Percentiles rank a stretch among this genome's conserved stretches.
Evolutionary conservation across 2,329 filamentous ascomycete species (phyloP).

Genomic region (Didymella exigua): DNA sequence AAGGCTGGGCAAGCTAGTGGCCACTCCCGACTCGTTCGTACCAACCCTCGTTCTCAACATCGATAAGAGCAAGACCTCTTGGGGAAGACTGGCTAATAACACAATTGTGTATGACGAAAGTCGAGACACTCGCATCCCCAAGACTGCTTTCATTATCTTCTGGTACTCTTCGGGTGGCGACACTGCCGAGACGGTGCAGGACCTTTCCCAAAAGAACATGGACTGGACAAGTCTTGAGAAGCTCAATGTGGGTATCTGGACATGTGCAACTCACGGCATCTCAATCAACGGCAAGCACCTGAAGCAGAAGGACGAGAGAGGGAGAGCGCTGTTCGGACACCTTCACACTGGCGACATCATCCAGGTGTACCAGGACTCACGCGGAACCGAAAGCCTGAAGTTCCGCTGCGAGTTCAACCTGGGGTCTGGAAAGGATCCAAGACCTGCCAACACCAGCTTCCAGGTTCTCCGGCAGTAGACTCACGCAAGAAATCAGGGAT

Average conservation of each 20-base stretch:
- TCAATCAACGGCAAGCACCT: slow-evolving; percentile 75
- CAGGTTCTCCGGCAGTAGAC: slow-evolving; percentile 8
- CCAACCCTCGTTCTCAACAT: slow-evolving; percentile 67
- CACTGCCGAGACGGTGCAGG: slow-evolving; percentile 64
- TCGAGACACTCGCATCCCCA: slow-evolving; percentile 75
- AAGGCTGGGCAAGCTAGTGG: slow-evolving; percentile 69
- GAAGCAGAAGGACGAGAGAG: slow-evolving; percentile 59
- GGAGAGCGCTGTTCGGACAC: slow-evolving; percentile 64
- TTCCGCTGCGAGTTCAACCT: slow-evolving; percentile 53
- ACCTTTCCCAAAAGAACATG: slow-evolving; percentile 52
- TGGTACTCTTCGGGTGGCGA: slow-evolving; percentile 66
- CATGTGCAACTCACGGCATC: slow-evolving; percentile 77
- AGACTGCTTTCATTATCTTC: slow-evolving; percentile 78
- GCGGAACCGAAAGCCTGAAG: slow-evolving; percentile 42
- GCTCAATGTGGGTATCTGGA: slow-evolving; percentile 74
- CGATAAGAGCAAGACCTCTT: slow-evolving; percentile 71
- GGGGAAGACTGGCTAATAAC: slow-evolving; percentile 74
- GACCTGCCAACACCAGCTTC: slow-evolving; percentile 37
- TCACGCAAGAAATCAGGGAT: not conserved
- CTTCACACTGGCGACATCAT: slow-evolving; percentile 79
- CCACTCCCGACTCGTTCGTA: slow-evolving; percentile 68
- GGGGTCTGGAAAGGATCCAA: slow-evolving; percentile 44
- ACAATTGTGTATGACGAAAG: slow-evolving; percentile 68
- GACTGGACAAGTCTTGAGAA: slow-evolving; percentile 60
- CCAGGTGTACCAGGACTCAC: slow-evolving; percentile 67